Evolutionary conservation across 2,329 filamentous ascomycete genomes (phyloP).

Genomic region (Trichoderma sp.): DNA sequence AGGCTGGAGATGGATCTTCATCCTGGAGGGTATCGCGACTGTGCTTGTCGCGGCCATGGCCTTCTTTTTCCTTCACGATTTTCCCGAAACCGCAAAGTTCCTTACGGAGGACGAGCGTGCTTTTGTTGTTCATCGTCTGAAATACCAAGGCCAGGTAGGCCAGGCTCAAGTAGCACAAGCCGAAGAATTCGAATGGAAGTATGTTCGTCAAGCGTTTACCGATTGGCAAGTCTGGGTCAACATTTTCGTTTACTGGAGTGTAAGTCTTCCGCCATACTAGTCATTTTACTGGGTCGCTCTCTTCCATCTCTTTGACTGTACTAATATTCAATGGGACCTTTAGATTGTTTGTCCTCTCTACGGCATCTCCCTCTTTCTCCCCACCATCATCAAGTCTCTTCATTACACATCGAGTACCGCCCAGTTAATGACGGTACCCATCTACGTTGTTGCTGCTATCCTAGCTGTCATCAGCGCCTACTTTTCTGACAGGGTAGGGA

Average conservation of each 20-base stretch:
- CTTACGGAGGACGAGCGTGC: constrained; percentile 67
- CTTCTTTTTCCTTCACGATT: constrained; percentile 75
- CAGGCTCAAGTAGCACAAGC: constrained; percentile 53
- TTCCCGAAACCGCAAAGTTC: constrained; percentile 75
- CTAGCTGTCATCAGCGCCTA: constrained; percentile 53
- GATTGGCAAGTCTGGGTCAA: constrained; percentile 76
- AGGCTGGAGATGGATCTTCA: constrained; percentile 66
- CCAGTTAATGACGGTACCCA: constrained; percentile 63
- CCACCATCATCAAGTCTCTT: constrained; percentile 60
- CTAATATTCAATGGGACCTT: constrained; percentile 11
- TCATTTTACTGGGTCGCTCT: background rate
- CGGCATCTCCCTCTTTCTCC: constrained; percentile 58
- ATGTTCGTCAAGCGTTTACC: constrained; percentile 67
- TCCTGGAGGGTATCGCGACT: constrained; percentile 68
- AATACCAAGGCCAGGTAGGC: constrained; percentile 53
- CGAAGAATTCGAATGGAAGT: constrained; percentile 72
- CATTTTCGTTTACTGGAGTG: constrained; percentile 62
- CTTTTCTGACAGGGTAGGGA: constrained; percentile 52
- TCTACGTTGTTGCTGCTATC: constrained; percentile 61
- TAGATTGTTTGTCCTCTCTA: constrained; percentile 54
- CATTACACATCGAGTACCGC: constrained; percentile 57
- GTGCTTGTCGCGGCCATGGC: constrained; percentile 63
- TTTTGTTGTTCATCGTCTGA: constrained; percentile 68
- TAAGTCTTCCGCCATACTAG: constrained; percentile 36
- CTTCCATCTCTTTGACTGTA: background rate